Conservation (phyloP, 768 basidiomycete genomes). For the Boletus eberwhitei region DNA sequence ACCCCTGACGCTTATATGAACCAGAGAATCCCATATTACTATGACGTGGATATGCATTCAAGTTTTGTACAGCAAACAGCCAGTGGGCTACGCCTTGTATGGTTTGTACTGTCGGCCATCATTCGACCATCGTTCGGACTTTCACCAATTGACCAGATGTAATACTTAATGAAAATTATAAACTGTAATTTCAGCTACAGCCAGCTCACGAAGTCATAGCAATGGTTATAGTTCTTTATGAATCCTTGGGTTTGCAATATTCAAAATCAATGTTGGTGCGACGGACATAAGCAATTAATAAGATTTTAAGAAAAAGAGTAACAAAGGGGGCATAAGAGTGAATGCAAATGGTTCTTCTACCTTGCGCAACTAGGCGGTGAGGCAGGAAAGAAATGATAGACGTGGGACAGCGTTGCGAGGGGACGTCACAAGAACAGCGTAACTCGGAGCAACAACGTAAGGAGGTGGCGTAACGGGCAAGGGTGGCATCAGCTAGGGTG, state of each 20-base stretch:
- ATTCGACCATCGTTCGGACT: too few species aligned
- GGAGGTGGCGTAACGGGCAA: background rate
- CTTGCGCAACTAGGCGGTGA: slow-evolving; percentile 7
- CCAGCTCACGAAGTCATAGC: too few species aligned
- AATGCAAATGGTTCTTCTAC: background rate
- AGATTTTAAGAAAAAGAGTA: slow-evolving; percentile 7
- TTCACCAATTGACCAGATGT: too few species aligned
- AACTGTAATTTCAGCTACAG: too few species aligned
- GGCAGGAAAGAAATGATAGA: background rate
- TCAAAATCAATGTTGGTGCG: background rate
- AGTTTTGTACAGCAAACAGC: too few species aligned
- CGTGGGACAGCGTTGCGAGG: slow-evolving; percentile 11
- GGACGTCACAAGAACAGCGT: slow-evolving; percentile 20
- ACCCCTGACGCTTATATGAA: too few species aligned
- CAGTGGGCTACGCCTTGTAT: too few species aligned
- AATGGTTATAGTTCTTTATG: background rate
- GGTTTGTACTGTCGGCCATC: too few species aligned
- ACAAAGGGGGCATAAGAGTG: background rate
- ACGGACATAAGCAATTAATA: slow-evolving; percentile 18
- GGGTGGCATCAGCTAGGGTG: slow-evolving; percentile 9
- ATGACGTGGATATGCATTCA: too few species aligned
- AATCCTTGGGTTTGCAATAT: background rate
- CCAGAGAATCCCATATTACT: too few species aligned
- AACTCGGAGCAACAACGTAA: slow-evolving; percentile 15
- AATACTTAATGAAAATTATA: too few species aligned